Conservation (phyloP, 164 flowering plant genomes). For the Annona cherimola region DNA sequence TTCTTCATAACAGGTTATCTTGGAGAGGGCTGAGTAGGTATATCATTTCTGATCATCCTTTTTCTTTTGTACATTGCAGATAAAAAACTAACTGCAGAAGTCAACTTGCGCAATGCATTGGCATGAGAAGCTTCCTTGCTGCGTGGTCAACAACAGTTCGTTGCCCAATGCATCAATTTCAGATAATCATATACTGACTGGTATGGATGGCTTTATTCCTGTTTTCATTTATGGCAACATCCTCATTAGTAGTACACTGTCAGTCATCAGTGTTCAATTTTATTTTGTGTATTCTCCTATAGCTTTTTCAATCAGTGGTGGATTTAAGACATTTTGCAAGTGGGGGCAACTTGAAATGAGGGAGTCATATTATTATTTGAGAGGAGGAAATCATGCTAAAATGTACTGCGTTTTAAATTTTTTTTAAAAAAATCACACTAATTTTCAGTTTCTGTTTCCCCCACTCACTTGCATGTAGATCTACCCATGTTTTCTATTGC, state of each 20-base stretch:
- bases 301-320: background rate
- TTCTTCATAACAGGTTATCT: too few species aligned
- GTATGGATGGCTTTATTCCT: slow-evolving; percentile 60
- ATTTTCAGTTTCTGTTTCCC: too few species aligned
- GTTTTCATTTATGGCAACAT: slow-evolving; percentile 50
- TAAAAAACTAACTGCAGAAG: slow-evolving; percentile 47
- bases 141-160: slow-evolving; percentile 55
- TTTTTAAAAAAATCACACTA: too few species aligned
- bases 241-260: slow-evolving; percentile 42
- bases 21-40: background rate
- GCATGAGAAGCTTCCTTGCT: slow-evolving; percentile 51
- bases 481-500: too few species aligned
- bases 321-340: too few species aligned
- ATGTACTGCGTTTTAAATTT: too few species aligned
- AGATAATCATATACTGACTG: slow-evolving; percentile 30
- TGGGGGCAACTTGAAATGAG: too few species aligned
- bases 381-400: too few species aligned
- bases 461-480: too few species aligned
- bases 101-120: slow-evolving; percentile 42
- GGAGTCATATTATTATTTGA: too few species aligned
- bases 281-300: background rate
- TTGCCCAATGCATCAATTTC: slow-evolving; percentile 40
- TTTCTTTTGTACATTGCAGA: slow-evolving; percentile 39
- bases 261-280: background rate
- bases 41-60: background rate